Conservation (phyloP, 305 asterid genomes). For the Plantago coronopus region DNA sequence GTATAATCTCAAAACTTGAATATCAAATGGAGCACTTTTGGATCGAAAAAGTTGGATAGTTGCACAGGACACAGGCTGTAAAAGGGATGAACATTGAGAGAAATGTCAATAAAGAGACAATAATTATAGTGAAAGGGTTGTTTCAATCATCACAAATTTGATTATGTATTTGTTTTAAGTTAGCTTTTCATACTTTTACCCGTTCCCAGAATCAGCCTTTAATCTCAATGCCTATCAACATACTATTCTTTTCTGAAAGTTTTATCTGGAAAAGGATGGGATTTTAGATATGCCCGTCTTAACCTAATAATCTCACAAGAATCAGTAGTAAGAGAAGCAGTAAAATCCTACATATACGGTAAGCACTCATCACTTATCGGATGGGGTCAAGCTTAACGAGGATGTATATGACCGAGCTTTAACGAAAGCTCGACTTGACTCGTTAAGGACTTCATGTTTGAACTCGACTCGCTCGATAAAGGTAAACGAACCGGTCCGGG, state of each 20-base stretch:
- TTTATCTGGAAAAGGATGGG: constrained; percentile 32
- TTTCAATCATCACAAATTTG: constrained; percentile 57
- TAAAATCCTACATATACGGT: too few species aligned
- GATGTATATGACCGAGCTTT: too few species aligned
- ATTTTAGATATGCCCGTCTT: neutral
- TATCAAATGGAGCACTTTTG: neutral
- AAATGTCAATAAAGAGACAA: constrained; percentile 33
- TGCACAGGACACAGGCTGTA: constrained; percentile 44
- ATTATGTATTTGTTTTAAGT: constrained; percentile 39
- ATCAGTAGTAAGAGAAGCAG: too few species aligned
- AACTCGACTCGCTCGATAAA: too few species aligned
- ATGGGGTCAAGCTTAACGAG: too few species aligned
- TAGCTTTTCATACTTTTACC: constrained; percentile 16
- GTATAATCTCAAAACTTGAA: too few species aligned
- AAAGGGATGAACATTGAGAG: constrained; percentile 20
- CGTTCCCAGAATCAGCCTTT: constrained; percentile 25
- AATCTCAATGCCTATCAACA: constrained; percentile 29
- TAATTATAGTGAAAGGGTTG: constrained; percentile 28
- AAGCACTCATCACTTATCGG: too few species aligned
- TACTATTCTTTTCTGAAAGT: constrained; percentile 33
- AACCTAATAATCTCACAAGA: too few species aligned
- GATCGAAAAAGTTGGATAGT: constrained; percentile 21
- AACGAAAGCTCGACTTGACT: too few species aligned
- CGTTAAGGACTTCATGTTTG: too few species aligned
- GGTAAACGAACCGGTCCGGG: too few species aligned